phyloP scores from a whole-genome alignment of 169 alveolate species.

The Plasmodium malariae region DNA sequence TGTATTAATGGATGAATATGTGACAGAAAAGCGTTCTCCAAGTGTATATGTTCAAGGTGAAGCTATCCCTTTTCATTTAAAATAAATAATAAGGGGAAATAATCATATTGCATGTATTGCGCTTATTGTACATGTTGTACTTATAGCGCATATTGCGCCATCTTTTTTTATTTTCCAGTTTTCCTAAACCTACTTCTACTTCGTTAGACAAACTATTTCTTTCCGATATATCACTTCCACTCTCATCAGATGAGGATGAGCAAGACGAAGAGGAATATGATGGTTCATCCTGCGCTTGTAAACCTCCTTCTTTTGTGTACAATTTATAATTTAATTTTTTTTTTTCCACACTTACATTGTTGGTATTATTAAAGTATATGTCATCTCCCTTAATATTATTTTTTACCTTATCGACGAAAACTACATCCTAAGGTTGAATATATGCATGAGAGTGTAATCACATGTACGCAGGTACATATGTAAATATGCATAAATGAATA shows the following conservation, averaged over 20 bases:
- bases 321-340: neutral
- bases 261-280: slow-evolving; percentile 23
- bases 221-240: slow-evolving; percentile 3
- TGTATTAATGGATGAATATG: too few species aligned
- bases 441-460: too few species aligned
- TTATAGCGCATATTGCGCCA: too few species aligned
- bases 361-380: neutral
- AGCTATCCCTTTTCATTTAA: too few species aligned
- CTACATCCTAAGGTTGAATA: neutral
- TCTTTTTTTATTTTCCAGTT: neutral
- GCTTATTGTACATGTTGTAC: too few species aligned
- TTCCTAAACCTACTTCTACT: slow-evolving; percentile 57
- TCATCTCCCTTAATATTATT: neutral
- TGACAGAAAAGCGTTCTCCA: too few species aligned
- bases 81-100: too few species aligned
- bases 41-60: too few species aligned
- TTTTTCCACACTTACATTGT: neutral
- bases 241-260: slow-evolving; percentile 15
- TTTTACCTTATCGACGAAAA: neutral
- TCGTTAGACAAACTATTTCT: slow-evolving; percentile 20
- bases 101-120: too few species aligned
- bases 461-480: too few species aligned
- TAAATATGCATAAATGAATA: too few species aligned
- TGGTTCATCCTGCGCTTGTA: neutral
- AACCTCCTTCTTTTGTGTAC: neutral